These are phyloP conservation scores for Aspergillus calidoustus DNA, from an alignment of 2,329 filamentous ascomycete species.

Conservation along the genomic window DNA sequence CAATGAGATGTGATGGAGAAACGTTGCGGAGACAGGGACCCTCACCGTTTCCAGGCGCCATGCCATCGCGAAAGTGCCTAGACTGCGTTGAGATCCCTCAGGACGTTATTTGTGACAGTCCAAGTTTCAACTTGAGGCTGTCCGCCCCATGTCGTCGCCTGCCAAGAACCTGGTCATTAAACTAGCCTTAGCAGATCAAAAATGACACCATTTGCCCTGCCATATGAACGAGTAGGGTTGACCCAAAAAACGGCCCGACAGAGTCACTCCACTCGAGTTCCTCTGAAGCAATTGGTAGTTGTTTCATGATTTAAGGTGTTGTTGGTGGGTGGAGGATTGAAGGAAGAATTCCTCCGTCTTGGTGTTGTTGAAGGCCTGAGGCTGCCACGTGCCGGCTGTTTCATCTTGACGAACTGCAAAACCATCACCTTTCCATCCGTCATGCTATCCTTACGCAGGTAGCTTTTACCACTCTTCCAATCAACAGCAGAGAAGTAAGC, in stretches of 20 bases:
- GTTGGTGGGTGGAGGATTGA: not conserved
- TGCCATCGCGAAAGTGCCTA: slow-evolving; percentile 15
- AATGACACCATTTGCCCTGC: not conserved
- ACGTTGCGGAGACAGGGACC: slow-evolving; percentile 10
- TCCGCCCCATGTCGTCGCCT: slow-evolving; percentile 21
- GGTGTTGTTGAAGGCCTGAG: not conserved
- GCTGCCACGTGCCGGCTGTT: slow-evolving; percentile 8
- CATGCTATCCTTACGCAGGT: not conserved
- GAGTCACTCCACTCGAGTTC: not conserved
- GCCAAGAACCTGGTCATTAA: slow-evolving; percentile 25
- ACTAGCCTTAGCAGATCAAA: not conserved
- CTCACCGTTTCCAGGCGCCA: slow-evolving; percentile 9
- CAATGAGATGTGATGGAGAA: slow-evolving; percentile 20
- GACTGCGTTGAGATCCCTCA: slow-evolving; percentile 23
- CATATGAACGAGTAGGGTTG: not conserved
- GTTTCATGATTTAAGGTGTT: not conserved
- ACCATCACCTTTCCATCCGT: not conserved
- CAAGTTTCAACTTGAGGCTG: slow-evolving; percentile 33
- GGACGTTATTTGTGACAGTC: slow-evolving; percentile 34
- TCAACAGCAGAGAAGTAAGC: not conserved
- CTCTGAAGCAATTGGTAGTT: not conserved
- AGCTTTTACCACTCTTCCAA: not conserved
- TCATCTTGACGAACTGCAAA: not conserved
- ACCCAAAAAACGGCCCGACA: not conserved
- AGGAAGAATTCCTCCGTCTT: not conserved